Conservation (phyloP, 306 rosid genomes). For the Inga oerstediana region DNA sequence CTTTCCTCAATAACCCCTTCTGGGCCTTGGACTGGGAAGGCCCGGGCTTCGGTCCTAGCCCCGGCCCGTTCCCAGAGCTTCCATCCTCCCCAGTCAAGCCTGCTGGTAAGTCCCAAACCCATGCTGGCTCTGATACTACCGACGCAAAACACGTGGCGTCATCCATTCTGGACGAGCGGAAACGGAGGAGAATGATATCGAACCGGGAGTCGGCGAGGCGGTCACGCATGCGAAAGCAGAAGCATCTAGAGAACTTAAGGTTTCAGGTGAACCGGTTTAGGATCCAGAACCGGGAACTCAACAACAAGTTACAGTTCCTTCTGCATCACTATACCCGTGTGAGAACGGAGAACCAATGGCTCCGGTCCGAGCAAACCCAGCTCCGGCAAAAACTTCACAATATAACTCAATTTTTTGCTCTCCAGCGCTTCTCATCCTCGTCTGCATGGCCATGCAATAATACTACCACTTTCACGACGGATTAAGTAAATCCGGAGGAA, state of each 20-base stretch:
- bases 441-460: conserved; percentile 66
- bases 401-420: conserved; percentile 55
- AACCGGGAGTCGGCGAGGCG: conserved; percentile 96
- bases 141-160: conserved; percentile 23
- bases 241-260: conserved; percentile 84
- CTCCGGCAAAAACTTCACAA: conserved; percentile 56
- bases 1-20: conserved; percentile 53
- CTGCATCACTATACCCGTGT: conserved; percentile 48
- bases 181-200: conserved; percentile 80
- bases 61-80: background rate
- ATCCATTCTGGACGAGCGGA: conserved; percentile 60
- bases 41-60: background rate
- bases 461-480: conserved; percentile 28
- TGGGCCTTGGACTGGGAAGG: conserved; percentile 57
- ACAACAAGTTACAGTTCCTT: conserved; percentile 56
- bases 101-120: background rate
- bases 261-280: conserved; percentile 74
- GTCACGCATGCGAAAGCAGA: conserved; percentile 86
- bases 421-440: conserved; percentile 40
- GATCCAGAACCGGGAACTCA: conserved; percentile 70
- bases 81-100: background rate
- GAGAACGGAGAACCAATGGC: conserved; percentile 66
- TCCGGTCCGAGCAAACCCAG: conserved; percentile 56
- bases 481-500: background rate
- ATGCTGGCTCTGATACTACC: background rate